Percentiles rank a stretch among this genome's conserved stretches.
Evolutionary conservation across 2,329 filamentous ascomycete species (phyloP).

Genomic region (Pyrenophora graminea): DNA sequence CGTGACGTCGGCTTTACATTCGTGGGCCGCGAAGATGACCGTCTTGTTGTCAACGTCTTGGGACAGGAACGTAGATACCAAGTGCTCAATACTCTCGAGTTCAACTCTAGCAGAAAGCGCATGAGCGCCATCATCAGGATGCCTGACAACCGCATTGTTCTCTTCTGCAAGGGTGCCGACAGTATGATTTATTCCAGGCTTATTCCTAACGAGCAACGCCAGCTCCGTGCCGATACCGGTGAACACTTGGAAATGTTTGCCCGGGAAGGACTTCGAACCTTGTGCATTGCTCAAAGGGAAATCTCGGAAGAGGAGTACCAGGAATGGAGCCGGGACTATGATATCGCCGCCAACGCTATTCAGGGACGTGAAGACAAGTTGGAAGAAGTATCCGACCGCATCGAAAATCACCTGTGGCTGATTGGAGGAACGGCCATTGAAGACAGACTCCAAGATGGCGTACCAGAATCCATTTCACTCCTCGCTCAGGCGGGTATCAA

Average conservation of each 20-base stretch:
- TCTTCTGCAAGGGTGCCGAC: conserved; percentile 97
- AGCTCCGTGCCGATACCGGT: conserved; percentile 80
- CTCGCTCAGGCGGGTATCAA: conserved; percentile 95
- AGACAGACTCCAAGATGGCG: conserved; percentile 93
- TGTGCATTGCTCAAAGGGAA: conserved; percentile 87
- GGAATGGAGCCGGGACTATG: conserved; percentile 83
- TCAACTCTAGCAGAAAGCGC: conserved; percentile 93
- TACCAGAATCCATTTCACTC: conserved; percentile 91
- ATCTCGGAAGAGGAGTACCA: conserved; percentile 82
- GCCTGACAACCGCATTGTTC: conserved; percentile 84
- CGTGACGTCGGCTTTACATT: conserved; percentile 95
- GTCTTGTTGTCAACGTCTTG: conserved; percentile 83
- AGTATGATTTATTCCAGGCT: conserved; percentile 95
- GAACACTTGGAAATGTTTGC: conserved; percentile 98
- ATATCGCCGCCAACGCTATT: conserved; percentile 81
- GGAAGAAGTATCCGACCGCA: conserved; percentile 84
- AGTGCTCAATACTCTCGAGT: conserved; percentile 93
- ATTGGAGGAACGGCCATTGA: conserved; percentile 96
- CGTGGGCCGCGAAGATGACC: conserved; percentile 76
- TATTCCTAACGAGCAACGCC: conserved; percentile 79
- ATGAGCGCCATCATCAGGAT: conserved; percentile 98
- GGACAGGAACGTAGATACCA: conserved; percentile 84
- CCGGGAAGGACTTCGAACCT: conserved; percentile 87
- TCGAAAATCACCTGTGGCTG: conserved; percentile 86
- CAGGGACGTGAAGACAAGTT: conserved; percentile 89